Percentiles rank a stretch among this genome's conserved stretches.
These are phyloP conservation scores for Vigna trinervia DNA, from an alignment of 306 rosid genomes.

Conservation along the genomic window DNA sequence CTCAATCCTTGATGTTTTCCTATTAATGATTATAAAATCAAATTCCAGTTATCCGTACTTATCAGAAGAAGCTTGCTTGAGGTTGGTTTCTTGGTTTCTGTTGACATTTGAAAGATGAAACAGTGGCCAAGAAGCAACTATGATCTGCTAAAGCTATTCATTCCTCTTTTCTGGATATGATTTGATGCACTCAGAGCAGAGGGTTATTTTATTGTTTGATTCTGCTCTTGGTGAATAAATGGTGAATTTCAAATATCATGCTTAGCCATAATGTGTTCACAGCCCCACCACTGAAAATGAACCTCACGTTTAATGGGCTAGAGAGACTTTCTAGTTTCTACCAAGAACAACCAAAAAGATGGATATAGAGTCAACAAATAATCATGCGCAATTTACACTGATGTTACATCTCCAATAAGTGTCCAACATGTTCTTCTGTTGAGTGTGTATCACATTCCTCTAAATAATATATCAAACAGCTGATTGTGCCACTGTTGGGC, in stretches of 20 bases:
- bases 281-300: conserved; percentile 57
- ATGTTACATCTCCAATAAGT: conserved; percentile 44
- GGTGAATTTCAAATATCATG: conserved; percentile 44
- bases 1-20: neutral
- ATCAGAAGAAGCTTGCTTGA: conserved; percentile 38
- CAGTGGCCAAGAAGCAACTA: conserved; percentile 7
- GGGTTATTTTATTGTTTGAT: conserved; percentile 33
- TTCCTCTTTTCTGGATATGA: conserved; percentile 32
- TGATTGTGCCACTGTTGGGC: conserved; percentile 14
- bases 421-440: conserved; percentile 40
- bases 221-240: conserved; percentile 36
- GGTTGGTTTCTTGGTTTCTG: conserved; percentile 21
- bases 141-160: conserved; percentile 1
- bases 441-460: conserved; percentile 26
- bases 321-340: conserved; percentile 45
- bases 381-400: conserved; percentile 44
- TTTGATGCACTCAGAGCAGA: conserved; percentile 38
- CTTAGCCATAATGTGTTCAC: conserved; percentile 34
- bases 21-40: conserved; percentile 16
- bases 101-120: conserved; percentile 35
- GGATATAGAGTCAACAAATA: conserved; percentile 41
- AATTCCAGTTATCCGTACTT: conserved; percentile 36
- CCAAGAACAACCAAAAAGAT: conserved; percentile 41
- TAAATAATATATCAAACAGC: conserved; percentile 26
- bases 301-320: conserved; percentile 46